Evolutionary conservation across 2,329 filamentous ascomycete species (phyloP), one percentile per base, ranked within the genome.

Genomic region (Calonectria montana): DNA sequence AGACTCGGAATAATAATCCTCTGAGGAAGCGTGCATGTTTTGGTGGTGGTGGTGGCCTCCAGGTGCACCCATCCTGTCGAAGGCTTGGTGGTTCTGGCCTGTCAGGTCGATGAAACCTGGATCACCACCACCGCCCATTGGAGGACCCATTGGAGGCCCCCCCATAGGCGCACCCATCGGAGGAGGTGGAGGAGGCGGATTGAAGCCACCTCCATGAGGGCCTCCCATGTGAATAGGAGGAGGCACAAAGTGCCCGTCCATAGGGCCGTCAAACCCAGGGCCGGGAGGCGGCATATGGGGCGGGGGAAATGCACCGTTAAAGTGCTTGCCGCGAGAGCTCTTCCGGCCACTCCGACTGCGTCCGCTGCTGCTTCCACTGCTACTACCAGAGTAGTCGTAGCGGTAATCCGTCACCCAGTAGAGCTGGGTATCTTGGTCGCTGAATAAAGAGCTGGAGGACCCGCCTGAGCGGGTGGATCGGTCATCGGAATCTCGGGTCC

Each of bases 401-500:
- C 72, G 64, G 48, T 47, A 63, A 12, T 74, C 67, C 12, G 69
- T 67, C 41, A 79, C 77, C 78, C 78, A 80, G 61, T 67, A 80
- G 59, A 79, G 70, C 47, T 78, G 77, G 25, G 73, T 78, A 31
- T 79, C 75, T 4, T 74, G 67, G 37, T 78, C 74, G 50, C 53
- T 55, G 39, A 61, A 76, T 50, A 76, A 77, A 27, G 77, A 80
- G 47, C 65, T 65, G 12, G 76, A 66, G 9, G 78, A 78, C 41
- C 72, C 62, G 35, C 64, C 55, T 27, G 78, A 80, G n/a, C 69
- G 61, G 45, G 55, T 65, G 9, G 78, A 80, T 2, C 67, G 73
- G 69, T 79, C 76, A 43, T 81, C 79, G 3, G 73, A 65, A 23
- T 81, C 79, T 35, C 79, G 73, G 3, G 75, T 77, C 67, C 75